phyloP scores from a whole-genome alignment of 1,139 yeast species.

The Kazachstania sp. region DNA sequence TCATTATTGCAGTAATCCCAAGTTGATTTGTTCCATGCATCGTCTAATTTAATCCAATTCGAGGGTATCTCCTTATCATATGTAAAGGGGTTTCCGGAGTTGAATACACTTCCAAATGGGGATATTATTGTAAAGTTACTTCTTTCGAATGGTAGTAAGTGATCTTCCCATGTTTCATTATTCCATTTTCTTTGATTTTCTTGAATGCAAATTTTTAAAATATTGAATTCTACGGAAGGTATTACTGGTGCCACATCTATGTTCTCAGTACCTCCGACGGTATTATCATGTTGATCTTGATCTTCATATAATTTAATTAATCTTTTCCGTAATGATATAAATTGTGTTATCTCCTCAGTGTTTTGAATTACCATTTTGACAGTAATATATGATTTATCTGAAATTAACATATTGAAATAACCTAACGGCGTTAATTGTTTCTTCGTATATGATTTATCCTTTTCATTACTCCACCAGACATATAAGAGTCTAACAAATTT shows the following conservation, averaged over 20 bases:
- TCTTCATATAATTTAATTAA: neutral
- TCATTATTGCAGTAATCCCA: slow-evolving; percentile 26
- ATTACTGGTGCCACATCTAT: neutral
- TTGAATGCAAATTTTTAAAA: slow-evolving; percentile 16
- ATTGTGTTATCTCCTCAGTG: neutral
- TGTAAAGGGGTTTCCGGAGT: slow-evolving; percentile 15
- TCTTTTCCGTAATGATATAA: neutral
- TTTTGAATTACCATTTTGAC: neutral
- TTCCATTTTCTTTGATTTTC: slow-evolving; percentile 30
- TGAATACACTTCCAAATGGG: neutral
- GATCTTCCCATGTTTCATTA: slow-evolving; percentile 18
- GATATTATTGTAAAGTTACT: slow-evolving; percentile 8
- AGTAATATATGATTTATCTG: neutral
- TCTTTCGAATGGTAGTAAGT: slow-evolving; percentile 23
- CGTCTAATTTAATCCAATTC: slow-evolving; percentile 27
- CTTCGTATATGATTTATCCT: neutral
- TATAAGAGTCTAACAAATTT: slow-evolving; percentile 16
- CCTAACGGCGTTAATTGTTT: neutral
- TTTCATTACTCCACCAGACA: slow-evolving; percentile 3
- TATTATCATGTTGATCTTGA: neutral
- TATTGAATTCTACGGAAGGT: slow-evolving; percentile 4
- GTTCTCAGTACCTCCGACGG: neutral
- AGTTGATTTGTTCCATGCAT: slow-evolving; percentile 19
- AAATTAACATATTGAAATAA: neutral
- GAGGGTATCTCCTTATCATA: slow-evolving; percentile 15